These are phyloP conservation scores for Penicillium sp. DNA, from an alignment of 2,329 filamentous ascomycete species.

Conservation along the genomic window DNA sequence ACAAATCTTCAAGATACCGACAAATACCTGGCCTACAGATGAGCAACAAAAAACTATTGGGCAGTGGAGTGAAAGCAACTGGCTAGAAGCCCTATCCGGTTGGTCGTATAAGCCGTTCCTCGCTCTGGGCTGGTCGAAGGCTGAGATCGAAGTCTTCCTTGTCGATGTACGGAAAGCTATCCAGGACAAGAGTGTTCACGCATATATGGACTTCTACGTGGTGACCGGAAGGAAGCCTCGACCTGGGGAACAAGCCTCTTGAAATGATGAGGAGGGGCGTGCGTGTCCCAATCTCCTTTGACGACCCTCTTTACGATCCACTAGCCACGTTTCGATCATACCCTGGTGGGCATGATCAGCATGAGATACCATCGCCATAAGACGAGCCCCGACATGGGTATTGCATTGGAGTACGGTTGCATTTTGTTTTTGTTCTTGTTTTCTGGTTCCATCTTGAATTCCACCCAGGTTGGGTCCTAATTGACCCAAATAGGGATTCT, in stretches of 20 bases:
- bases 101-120: conserved; percentile 46
- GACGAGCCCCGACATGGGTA: conserved; percentile 18
- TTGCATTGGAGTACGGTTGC: conserved; percentile 23
- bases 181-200: conserved; percentile 41
- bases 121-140: conserved; percentile 43
- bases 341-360: conserved; percentile 23
- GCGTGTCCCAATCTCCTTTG: background rate
- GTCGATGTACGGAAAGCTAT: conserved; percentile 44
- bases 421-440: background rate
- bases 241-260: conserved; percentile 18
- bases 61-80: conserved; percentile 49
- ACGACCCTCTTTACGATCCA: conserved; percentile 9
- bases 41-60: conserved; percentile 49
- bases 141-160: conserved; percentile 48
- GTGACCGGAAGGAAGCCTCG: conserved; percentile 38
- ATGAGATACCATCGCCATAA: conserved; percentile 30
- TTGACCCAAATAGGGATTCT: background rate
- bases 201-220: conserved; percentile 41
- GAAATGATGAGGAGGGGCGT: background rate
- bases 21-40: conserved; percentile 53
- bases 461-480: background rate
- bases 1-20: conserved; percentile 52
- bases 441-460: background rate
- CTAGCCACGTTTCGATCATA: conserved; percentile 9
- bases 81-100: conserved; percentile 43